Evolutionary conservation across 108 stramenopile species (phyloP).

Genomic region (Skeletonema grethae): DNA sequence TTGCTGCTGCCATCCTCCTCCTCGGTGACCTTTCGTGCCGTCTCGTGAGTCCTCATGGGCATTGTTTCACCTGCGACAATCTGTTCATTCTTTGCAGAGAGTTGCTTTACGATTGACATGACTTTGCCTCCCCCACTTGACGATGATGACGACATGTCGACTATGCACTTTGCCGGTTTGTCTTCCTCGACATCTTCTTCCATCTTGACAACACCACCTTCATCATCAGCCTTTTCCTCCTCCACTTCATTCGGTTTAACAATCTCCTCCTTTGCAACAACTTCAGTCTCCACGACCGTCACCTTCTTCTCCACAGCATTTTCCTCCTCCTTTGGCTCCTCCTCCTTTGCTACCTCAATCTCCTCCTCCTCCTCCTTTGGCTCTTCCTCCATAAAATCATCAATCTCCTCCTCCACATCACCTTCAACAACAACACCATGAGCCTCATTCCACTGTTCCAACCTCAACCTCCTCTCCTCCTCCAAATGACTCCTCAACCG

Average conservation of each 20-base stretch:
- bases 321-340: neutral
- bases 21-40: neutral
- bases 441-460: neutral
- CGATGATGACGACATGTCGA: neutral
- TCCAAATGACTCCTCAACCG: neutral
- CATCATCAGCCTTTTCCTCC: neutral
- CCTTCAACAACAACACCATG: neutral
- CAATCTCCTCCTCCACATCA: constrained; percentile 1
- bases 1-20: constrained; percentile 10
- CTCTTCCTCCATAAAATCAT: neutral
- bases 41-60: neutral
- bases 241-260: neutral
- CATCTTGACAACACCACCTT: neutral
- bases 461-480: neutral
- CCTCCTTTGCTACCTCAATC: neutral
- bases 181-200: neutral
- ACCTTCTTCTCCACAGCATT: neutral
- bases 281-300: neutral
- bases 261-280: neutral
- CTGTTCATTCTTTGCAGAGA: constrained; percentile 10
- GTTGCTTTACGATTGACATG: constrained; percentile 4
- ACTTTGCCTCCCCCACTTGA: neutral
- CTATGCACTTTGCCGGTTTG: neutral
- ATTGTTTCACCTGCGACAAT: neutral
- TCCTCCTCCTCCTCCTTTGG: neutral